Conservation (phyloP, 1,139 yeast species). For the Blastobotrys indianensis region DNA sequence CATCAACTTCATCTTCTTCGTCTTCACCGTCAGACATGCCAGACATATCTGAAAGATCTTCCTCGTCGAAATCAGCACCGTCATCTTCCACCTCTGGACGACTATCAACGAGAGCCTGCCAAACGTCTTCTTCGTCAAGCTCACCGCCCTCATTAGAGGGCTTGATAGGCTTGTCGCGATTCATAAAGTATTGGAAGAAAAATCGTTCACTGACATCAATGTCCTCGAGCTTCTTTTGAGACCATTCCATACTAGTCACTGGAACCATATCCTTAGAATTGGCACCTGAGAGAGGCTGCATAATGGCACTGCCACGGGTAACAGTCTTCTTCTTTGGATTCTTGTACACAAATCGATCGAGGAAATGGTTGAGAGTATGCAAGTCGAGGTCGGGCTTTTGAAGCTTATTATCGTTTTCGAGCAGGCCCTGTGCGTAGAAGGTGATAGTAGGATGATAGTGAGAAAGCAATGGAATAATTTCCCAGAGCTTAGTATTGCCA, state of each 20-base stretch:
- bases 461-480: slow-evolving; percentile 58
- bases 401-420: slow-evolving; percentile 42
- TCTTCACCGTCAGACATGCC: slow-evolving; percentile 31
- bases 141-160: slow-evolving; percentile 28
- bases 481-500: slow-evolving; percentile 86
- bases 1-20: slow-evolving; percentile 26
- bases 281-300: slow-evolving; percentile 96
- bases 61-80: slow-evolving; percentile 40
- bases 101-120: slow-evolving; percentile 84
- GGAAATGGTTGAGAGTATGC: slow-evolving; percentile 80
- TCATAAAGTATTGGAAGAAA: slow-evolving; percentile 79
- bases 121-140: slow-evolving; percentile 70
- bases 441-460: slow-evolving; percentile 94
- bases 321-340: slow-evolving; percentile 78
- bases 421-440: slow-evolving; percentile 60
- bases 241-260: slow-evolving; percentile 81
- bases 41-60: slow-evolving; percentile 40
- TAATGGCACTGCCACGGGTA: slow-evolving; percentile 77
- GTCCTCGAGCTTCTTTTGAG: slow-evolving; percentile 53
- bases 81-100: slow-evolving; percentile 74
- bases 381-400: slow-evolving; percentile 83
- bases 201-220: slow-evolving; percentile 85
- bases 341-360: slow-evolving; percentile 92
- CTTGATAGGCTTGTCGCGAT: slow-evolving; percentile 42
- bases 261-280: slow-evolving; percentile 51